Evolutionary conservation across 176 grass and related monocot genomes (phyloP), one percentile per base, ranked within the genome.

Genomic region (Luzula sylvatica): DNA sequence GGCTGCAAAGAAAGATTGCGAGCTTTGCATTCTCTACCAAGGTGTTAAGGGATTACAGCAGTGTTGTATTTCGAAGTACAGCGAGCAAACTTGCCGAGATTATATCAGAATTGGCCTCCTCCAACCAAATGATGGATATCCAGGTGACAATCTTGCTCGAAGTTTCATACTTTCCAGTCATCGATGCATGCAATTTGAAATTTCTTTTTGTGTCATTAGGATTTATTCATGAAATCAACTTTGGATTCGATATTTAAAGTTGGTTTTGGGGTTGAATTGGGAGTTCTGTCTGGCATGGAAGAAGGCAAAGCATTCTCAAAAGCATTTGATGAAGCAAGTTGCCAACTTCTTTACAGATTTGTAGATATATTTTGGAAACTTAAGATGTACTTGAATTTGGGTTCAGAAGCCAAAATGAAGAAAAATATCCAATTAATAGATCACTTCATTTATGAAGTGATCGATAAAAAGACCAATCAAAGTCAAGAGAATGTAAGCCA

Each of bases 241-340:
- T 84, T 90, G 76, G 86, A 85, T 35, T 84, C 86, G 30, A 81
- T 85, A 44, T 81, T 77, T 43, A 70, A 57, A 26, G 62, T 85
- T 24, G 72, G 55, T 1, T 92, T 92, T 32, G 80, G 80, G 3
- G 12, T 48, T 3, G 76, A 92, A 24, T 41, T 92, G 38, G 57
- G 77, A 62, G 69, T 61, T 17, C 14, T 81, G 20, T 39, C 48
- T 14, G 71, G 61, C 19, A 53, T 53, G 0, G 18, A 32, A 3
- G 68, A 68, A 14, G 86, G 86, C 4, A 45, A 21, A 30, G 49
- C 43, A 40, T 92, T 92, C 41, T 67, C 86, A 15, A 65, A 71
- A 13, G 72, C 86, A 9, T 81, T 86, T 38, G 81, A 92, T 66
- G 86, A 80, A 8, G 61, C 81, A n/a, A 85, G 59, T 49, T 9